Evolutionary conservation across 208 protist species (phyloP), one percentile per base, ranked within the genome.

Genomic region (Phytomonas sp.): DNA sequence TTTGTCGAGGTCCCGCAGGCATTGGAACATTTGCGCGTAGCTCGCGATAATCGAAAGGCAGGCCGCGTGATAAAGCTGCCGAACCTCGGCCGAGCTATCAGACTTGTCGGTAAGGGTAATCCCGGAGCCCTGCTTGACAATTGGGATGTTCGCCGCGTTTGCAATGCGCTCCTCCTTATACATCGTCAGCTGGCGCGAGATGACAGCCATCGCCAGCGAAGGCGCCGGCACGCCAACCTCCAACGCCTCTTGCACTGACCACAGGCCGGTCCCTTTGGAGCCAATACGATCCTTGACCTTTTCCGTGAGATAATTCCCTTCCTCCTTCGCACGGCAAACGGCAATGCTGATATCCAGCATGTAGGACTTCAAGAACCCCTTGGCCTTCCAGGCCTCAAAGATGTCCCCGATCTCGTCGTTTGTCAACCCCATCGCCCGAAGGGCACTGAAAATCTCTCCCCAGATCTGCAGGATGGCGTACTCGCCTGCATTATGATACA

Each of bases 401-500:
- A 97, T 82, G 11, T 76, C 76, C 12, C 81, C 84, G 37, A 99
- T 80, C 78, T 99, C 89, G 62, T 97, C 88, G 71, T 98, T 96
- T 67, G 63, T 87, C 63, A 99, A 77, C 29, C 88, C 87, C 29
- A 98, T 60, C 33, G 81, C 89, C 36, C 84, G 83, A 60, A 99
- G 77, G 8, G 98, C 69, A 69, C 96, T 81, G 87, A 98, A 99
- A 1, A 89, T 92, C 89, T 99, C 98, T 60, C 88, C 94, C 87
- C 87, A 93, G 33, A 94, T 86, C 86, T 99, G 98, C 89, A 99
- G 98, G 76, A 99, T 98, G 63, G 97, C 98, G 87, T 99, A 99
- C 84, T 99, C 98, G 60, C 99, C 99, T 60, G 98, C 98, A 81
- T 99, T 99, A 91, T 99, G 98, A 56, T 99, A 98, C 97, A 98